phyloP scores from a whole-genome alignment of 371 early-diverging fungal genomes.

The Syncephalis fuscata region DNA sequence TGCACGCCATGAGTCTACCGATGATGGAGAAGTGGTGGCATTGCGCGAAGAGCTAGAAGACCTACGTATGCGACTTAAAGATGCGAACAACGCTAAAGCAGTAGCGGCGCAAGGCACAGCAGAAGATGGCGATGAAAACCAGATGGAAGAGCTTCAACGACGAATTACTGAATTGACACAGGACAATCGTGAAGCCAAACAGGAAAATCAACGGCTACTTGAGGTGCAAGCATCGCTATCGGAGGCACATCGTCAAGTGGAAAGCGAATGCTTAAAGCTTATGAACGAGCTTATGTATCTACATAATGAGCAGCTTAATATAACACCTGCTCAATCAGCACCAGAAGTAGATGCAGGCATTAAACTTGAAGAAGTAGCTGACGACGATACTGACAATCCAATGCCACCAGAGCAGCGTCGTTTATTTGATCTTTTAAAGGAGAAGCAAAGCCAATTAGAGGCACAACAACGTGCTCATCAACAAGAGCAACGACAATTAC shows the following conservation, averaged over 20 bases:
- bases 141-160: too few relatives aligned
- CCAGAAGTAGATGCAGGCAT: constrained; percentile 7
- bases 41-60: too few relatives aligned
- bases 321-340: constrained; percentile 5
- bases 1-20: too few relatives aligned
- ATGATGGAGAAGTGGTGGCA: too few relatives aligned
- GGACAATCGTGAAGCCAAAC: too few relatives aligned
- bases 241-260: constrained; percentile 43
- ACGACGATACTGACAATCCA: constrained; percentile 13
- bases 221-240: constrained; percentile 21
- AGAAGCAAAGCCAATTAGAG: constrained; percentile 31
- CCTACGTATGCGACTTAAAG: too few relatives aligned
- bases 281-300: constrained; percentile 61
- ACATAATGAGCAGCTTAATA: constrained; percentile 31
- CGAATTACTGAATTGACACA: too few relatives aligned
- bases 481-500: constrained; percentile 30
- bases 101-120: too few relatives aligned
- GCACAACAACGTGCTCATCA: constrained; percentile 22
- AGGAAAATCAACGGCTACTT: constrained; percentile 1
- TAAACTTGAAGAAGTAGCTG: constrained; percentile 9
- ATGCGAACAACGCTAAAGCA: too few relatives aligned
- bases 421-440: constrained; percentile 8
- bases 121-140: too few relatives aligned
- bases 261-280: constrained; percentile 49
- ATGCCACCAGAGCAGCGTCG: constrained; percentile 9